Base-by-base conservation (phyloP, 2,329 filamentous ascomycete species). In the Cadophora malorum region DNA sequence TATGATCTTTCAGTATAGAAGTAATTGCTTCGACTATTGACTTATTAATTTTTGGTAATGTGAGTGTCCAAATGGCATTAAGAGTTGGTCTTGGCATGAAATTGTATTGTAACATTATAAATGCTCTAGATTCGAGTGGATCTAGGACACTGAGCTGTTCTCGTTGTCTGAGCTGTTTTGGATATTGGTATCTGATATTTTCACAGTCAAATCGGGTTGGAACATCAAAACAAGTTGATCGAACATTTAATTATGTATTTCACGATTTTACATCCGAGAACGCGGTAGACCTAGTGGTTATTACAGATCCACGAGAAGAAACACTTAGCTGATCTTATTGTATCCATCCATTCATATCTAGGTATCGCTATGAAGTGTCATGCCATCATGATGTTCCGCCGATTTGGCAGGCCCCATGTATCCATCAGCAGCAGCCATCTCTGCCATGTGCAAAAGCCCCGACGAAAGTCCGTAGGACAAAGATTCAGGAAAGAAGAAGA, bases 261-360 rank as follows among this genome's bases (percentile, higher is more conserved):
- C 41, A 45, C 12, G 16, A 45, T 19, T 14, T 16, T 45, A 14
- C 16, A 3, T 19, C 16, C 41, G 3, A 28, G 16, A 19, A 19
- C 14, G 1, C 16, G 10, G 16, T 16, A 45, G 14, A 3, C 28
- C 3, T 28, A 28, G 28, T 28, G 28, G 28, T 3, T 28, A 28
- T 5, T 28, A 28, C 28, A 28, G 28, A 28, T 38, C 14, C 41
- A 5, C 3, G 41, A 3, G 14, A 45, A 19, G 16, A 45, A 45
- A 14, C 7, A 16, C 21, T 14, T 59, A n/a, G 21, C 10, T 45
- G 33, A 12, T 59, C 59, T 33, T 50, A 33, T 47, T 14, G 25
- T 31, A 62, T 62, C 41, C 59, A 50, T 62, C 41, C 59, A 49
- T 49, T 62, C 59, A 33, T 49, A 33, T 59, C 21, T 59, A 59